Conservation (phyloP, 371 early-diverging fungal genomes). For the Aphelidium insulamus region DNA sequence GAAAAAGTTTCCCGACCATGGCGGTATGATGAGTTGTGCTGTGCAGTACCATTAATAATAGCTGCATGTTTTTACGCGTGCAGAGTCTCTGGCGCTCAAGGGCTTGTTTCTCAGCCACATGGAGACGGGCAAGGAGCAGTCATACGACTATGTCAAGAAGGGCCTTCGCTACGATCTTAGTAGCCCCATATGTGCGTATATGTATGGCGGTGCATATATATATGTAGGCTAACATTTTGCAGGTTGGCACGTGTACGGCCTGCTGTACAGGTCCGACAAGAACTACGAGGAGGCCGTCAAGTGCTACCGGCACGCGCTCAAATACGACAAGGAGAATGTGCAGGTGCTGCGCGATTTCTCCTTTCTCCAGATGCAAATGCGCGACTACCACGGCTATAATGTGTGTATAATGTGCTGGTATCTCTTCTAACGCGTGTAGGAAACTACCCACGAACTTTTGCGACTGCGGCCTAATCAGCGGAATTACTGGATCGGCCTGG, state of each 20-base stretch:
- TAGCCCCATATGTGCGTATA: constrained; percentile 56
- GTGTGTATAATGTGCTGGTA: constrained; percentile 13
- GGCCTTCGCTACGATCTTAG: constrained; percentile 55
- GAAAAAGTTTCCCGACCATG: constrained; percentile 80
- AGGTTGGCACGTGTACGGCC: constrained; percentile 93
- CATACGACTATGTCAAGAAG: constrained; percentile 61
- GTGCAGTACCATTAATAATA: not conserved
- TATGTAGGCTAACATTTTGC: not conserved
- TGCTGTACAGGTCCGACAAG: constrained; percentile 70
- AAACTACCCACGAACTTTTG: constrained; percentile 41
- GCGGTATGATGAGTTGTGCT: constrained; percentile 26
- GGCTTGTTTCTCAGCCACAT: constrained; percentile 72
- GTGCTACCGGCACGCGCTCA: constrained; percentile 73
- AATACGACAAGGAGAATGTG: constrained; percentile 71
- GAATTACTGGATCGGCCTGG: constrained; percentile 63
- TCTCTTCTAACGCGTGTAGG: constrained; percentile 12
- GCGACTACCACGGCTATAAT: constrained; percentile 60
- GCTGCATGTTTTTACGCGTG: not conserved
- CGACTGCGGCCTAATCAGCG: constrained; percentile 40
- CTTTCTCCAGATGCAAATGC: constrained; percentile 63
- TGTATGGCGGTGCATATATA: not conserved
- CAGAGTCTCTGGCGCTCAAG: constrained; percentile 85
- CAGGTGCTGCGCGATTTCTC: constrained; percentile 76
- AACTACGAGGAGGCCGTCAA: constrained; percentile 83
- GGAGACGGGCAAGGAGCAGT: constrained; percentile 71